phyloP scores from a whole-genome alignment of 805 yeast genomes.

The Candida awuae region DNA sequence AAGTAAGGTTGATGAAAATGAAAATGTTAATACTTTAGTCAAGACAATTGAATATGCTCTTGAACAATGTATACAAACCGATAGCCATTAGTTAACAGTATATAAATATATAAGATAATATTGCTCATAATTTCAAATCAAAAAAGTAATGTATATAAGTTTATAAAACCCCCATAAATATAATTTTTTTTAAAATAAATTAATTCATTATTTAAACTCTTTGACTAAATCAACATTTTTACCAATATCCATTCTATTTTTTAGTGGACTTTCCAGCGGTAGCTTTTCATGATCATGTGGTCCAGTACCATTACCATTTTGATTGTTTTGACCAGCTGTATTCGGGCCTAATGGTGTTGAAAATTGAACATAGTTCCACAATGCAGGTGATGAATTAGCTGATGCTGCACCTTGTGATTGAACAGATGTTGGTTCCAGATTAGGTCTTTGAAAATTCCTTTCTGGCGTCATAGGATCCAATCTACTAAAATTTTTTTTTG shows the following conservation, averaged over 20 bases:
- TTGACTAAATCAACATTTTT: constrained; percentile 39
- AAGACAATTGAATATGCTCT: too few relatives aligned
- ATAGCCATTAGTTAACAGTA: too few relatives aligned
- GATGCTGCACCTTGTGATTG: constrained; percentile 33
- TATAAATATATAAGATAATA: too few relatives aligned
- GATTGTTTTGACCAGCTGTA: constrained; percentile 2
- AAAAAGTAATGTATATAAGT: too few relatives aligned
- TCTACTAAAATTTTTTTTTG: constrained; percentile 38
- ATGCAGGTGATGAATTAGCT: constrained; percentile 70
- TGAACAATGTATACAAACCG: too few relatives aligned
- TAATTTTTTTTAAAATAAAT: background rate
- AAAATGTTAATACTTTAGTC: too few relatives aligned
- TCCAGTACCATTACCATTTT: background rate
- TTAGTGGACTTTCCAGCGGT: constrained; percentile 24
- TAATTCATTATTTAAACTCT: constrained; percentile 31
- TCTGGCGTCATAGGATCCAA: constrained; percentile 62
- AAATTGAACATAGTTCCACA: constrained; percentile 88
- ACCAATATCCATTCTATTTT: constrained; percentile 17
- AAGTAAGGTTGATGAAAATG: too few relatives aligned
- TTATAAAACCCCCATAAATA: too few relatives aligned
- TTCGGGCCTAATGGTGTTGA: constrained; percentile 29
- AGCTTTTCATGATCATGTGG: constrained; percentile 6
- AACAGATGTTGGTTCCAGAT: constrained; percentile 23
- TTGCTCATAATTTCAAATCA: too few relatives aligned
- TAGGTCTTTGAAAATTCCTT: constrained; percentile 34